Conservation (phyloP, 345 rosid genomes). For the Bruguiera parviflora region DNA sequence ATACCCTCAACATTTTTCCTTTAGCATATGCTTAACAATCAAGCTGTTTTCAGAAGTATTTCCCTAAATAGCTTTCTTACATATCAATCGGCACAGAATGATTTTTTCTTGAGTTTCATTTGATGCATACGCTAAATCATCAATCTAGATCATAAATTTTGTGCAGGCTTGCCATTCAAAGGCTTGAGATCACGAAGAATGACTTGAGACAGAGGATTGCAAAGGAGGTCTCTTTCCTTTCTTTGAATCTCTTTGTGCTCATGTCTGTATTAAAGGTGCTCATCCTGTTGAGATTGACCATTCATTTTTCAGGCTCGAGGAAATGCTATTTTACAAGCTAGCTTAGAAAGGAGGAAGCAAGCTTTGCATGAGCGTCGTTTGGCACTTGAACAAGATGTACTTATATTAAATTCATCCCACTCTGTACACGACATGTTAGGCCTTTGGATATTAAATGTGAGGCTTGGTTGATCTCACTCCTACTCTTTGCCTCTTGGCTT, state of each 20-base stretch:
- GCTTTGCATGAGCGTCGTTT: constrained; percentile 95
- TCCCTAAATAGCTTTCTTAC: not conserved
- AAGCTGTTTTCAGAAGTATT: not conserved
- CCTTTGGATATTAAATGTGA: not conserved
- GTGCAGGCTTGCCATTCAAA: constrained; percentile 87
- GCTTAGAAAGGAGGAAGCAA: constrained; percentile 97
- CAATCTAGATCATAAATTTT: constrained; percentile 9
- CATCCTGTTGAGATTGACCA: constrained; percentile 22
- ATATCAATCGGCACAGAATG: not conserved
- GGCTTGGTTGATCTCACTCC: not conserved
- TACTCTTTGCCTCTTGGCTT: constrained; percentile 11
- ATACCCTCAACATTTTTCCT: constrained; percentile 4
- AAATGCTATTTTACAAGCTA: constrained; percentile 93
- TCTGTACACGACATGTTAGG: constrained; percentile 1
- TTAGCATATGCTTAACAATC: not conserved
- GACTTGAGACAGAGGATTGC: constrained; percentile 89
- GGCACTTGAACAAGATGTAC: constrained; percentile 98
- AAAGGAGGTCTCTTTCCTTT: constrained; percentile 62
- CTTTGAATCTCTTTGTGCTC: constrained; percentile 11
- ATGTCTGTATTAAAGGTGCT: constrained; percentile 14
- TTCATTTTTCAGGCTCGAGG: constrained; percentile 70
- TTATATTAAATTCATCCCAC: constrained; percentile 23
- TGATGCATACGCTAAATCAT: not conserved
- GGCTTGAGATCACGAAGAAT: constrained; percentile 90
- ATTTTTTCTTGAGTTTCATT: not conserved